Percentiles rank a stretch among this genome's conserved stretches.
Evolutionary conservation across 2,329 filamentous ascomycete genomes (phyloP).

Genomic region (Xylariaceae sp.): DNA sequence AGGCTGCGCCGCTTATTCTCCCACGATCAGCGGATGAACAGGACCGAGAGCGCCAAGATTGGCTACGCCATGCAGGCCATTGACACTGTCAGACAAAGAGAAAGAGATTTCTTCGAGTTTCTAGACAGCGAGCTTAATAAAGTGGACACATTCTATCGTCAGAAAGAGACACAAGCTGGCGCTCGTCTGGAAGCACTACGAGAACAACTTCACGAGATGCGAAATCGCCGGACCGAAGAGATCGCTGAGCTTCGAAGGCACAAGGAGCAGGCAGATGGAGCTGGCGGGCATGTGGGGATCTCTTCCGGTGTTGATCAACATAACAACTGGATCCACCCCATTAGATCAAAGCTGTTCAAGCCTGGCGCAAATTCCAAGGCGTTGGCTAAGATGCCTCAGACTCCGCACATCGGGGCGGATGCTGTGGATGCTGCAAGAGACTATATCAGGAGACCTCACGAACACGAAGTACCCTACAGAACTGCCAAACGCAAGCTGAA

Average conservation of each 20-base stretch:
- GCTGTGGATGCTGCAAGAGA: constrained; percentile 40
- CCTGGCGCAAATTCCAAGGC: constrained; percentile 61
- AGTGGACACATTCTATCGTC: constrained; percentile 83
- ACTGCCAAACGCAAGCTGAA: constrained; percentile 91
- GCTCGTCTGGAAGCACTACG: constrained; percentile 68
- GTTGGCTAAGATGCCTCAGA: constrained; percentile 52
- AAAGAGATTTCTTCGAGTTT: constrained; percentile 85
- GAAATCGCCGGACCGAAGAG: constrained; percentile 76
- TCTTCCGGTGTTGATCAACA: constrained; percentile 24
- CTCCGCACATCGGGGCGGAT: constrained; percentile 40
- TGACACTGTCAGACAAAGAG: constrained; percentile 60
- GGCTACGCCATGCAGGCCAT: constrained; percentile 45
- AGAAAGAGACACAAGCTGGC: constrained; percentile 83
- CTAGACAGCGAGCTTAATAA: constrained; percentile 84
- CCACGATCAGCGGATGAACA: constrained; percentile 34
- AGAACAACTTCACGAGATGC: constrained; percentile 89
- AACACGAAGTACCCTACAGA: constrained; percentile 73
- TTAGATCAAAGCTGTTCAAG: constrained; percentile 53
- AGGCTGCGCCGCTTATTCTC: constrained; percentile 43
- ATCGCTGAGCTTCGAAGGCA: constrained; percentile 46
- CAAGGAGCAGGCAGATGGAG: constrained; percentile 32
- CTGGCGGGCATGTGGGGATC: constrained; percentile 19
- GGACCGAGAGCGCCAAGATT: constrained; percentile 36
- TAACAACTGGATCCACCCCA: constrained; percentile 48
- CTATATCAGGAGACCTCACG: constrained; percentile 48